A percentile compares a stretch with the other conserved stretches of the same genome.
These are phyloP conservation scores for Aaosphaeria pasadenensis DNA, from an alignment of 2,329 filamentous ascomycete species.

Conservation along the genomic window DNA sequence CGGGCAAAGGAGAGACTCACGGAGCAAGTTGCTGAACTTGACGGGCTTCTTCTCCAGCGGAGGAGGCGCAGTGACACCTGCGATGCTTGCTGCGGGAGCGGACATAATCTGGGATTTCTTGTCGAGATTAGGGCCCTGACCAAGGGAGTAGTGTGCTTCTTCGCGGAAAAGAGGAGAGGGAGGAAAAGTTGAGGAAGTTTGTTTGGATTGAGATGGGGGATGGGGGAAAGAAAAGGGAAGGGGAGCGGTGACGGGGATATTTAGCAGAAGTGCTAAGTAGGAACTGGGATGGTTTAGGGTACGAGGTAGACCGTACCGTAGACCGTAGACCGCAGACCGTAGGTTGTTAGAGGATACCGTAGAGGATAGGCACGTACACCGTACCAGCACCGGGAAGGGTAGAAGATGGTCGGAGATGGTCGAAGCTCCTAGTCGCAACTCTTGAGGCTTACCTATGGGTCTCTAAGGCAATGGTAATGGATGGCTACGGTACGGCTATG, in stretches of 20 bases:
- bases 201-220: constrained; percentile 8
- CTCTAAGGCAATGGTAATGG: too few relatives aligned
- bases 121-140: constrained; percentile 78
- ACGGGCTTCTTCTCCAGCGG: constrained; percentile 96
- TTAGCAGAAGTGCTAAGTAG: constrained; percentile 1
- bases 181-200: constrained; percentile 1
- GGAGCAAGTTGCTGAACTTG: constrained; percentile 98
- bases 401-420: constrained; percentile 11
- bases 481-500: too few relatives aligned
- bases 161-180: constrained; percentile 50
- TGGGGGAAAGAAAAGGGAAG: constrained; percentile 3
- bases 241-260: constrained; percentile 1
- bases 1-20: constrained; percentile 42
- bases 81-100: constrained; percentile 40
- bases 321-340: too few relatives aligned
- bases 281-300: background rate
- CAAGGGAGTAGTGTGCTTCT: constrained; percentile 93
- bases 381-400: background rate
- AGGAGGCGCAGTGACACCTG: constrained; percentile 48
- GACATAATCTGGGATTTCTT: constrained; percentile 51
- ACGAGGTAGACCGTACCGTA: background rate
- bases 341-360: too few relatives aligned
- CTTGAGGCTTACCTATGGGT: too few relatives aligned
- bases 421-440: constrained; percentile 1
- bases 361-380: too few relatives aligned